These are phyloP conservation scores for Salix purpurea DNA, from an alignment of 345 rosid species.

Conservation along the genomic window DNA sequence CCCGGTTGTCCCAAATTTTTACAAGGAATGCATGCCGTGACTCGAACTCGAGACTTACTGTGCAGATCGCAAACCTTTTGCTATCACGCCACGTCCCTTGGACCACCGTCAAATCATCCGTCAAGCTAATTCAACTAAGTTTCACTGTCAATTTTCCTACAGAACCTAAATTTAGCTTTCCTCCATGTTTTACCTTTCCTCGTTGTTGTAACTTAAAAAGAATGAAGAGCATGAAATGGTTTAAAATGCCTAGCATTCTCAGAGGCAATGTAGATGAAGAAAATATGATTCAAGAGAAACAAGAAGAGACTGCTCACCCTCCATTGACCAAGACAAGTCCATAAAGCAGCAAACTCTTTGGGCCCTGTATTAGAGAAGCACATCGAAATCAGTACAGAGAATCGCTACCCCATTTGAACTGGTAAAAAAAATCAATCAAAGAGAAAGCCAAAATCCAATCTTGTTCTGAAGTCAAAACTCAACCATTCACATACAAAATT, in stretches of 20 bases:
- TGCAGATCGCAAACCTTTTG: too few species aligned
- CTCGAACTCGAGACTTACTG: too few species aligned
- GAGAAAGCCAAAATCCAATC: neutral
- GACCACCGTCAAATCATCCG: neutral
- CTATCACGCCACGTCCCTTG: too few species aligned
- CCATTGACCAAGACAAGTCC: constrained; percentile 70
- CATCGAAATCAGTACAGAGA: neutral
- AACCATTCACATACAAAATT: neutral
- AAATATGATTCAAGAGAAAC: neutral
- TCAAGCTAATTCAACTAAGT: neutral
- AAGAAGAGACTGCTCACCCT: constrained; percentile 40
- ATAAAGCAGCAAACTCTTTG: constrained; percentile 52
- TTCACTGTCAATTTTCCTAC: neutral
- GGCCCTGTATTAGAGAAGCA: constrained; percentile 40
- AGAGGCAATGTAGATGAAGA: neutral
- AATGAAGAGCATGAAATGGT: neutral
- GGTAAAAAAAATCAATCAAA: neutral
- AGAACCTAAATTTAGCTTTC: neutral
- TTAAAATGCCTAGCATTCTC: neutral
- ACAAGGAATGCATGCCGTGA: accelerated
- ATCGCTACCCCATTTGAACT: neutral
- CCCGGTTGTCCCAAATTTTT: accelerated
- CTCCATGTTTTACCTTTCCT: neutral
- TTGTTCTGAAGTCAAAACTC: neutral
- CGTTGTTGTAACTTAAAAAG: neutral